Base-by-base conservation (phyloP, 768 basidiomycete species). In the Trametes villosa region DNA sequence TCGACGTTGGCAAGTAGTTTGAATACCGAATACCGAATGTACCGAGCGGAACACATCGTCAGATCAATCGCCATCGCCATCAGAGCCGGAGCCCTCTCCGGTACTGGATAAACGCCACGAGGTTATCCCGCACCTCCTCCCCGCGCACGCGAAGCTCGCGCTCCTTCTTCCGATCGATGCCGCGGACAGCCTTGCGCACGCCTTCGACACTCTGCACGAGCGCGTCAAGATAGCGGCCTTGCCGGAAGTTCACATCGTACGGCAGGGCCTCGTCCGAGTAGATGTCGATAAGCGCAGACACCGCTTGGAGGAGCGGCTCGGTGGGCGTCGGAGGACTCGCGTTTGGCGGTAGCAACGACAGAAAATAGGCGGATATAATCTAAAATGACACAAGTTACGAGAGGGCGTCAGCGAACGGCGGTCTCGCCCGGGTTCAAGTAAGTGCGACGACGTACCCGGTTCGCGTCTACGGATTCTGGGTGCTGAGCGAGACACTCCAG, bases 201-300 rank as follows among this genome's bases (percentile, higher is more conserved):
- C 82, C 82, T 44, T 87, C 88, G 11, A 89, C 78, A 52, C 84
- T 82, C n/a, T 76, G 79, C 15, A 74, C 76, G 7, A 94, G 80
- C 51, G 75, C 76, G 18, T 79, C 79, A 0, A 89, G 74, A 68
- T 82, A 91, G 15, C 75, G 71, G 0, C 84, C 84, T 57, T 86
- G 76, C 42, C 85, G 81, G 78, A 94, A 95, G 71, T 92, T 92
- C 58, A 85, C 70, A 70, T 98, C 95, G 69, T 91, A 94, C 0
- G 88, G 81, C 54, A 85, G 72, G 9, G 74, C 80, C 74, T 98
- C 95, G 75, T 98, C 95, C 4, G 94, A 92, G 72, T 91, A 98
- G 52, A 96, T 92, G 71, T 97, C 95, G 59, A 97, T 91, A 45
- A 97, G 77, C 26, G 91, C 91, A 15, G 94, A 93, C 9, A 83